Evolutionary conservation across 2,329 filamentous ascomycete genomes (phyloP), one percentile per base, ranked within the genome.

Genomic region (Helminthosporium solani): DNA sequence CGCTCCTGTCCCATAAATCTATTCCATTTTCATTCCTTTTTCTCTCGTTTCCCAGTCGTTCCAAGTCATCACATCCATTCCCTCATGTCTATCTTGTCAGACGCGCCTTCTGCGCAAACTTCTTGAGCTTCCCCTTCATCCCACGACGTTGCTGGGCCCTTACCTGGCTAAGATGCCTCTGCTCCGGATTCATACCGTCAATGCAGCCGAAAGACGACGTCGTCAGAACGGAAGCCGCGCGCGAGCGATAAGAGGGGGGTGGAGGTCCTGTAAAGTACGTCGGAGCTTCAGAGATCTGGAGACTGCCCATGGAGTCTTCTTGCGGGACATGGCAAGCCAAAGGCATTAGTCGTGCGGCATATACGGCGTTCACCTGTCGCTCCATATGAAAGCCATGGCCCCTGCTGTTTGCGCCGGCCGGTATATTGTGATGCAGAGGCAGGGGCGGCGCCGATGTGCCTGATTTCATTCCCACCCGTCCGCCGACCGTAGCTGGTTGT

Each of bases 141-240:
- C 60, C 57, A 7, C 55, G 56, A 12, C 40, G 40, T 15, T 45
- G 52, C 18, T 53, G 46, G 28, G 59, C 57, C 40, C 54, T 50
- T 33, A 60, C 57, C 39, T 64, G 61, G 40, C 58, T 61, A 30
- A 57, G 50, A 33, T 61, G 57, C 40, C 64, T 50, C 33, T 61
- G 61, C 18, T 54, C 54, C 18, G 52, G 33, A 30, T 54, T 61
- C 58, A 67, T 63, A 3, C 63, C 65, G 39, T 69, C 65, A 8
- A 68, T 57, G 40, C 65, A 69, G 5, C 65, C 66, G 33, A 69
- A 69, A 3, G 66, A 68, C 9, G 66, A 68, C 7, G 60, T 66
- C 2, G 61, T 61, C 34, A 58, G 46, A 2, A 62, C 46, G n/a
- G 66, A 69, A 3, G 47, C 59, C 7, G 63, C 51, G 2, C 55